Conservation (phyloP, 202 grass and related monocot genomes). For the Setaria italica region DNA sequence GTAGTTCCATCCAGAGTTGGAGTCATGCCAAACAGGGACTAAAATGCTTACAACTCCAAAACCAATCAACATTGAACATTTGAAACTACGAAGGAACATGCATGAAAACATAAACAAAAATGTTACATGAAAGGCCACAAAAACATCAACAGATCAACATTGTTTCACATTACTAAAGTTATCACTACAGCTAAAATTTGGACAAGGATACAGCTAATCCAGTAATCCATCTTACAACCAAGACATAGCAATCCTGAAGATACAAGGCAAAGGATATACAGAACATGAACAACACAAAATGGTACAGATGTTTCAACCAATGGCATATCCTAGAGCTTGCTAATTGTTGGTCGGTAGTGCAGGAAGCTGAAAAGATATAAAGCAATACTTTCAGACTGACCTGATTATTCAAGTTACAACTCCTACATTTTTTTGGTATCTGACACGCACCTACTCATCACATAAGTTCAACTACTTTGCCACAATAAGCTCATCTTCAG, state of each 20-base stretch:
- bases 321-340: constrained; percentile 25
- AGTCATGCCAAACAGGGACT: no score
- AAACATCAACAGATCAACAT: neutral
- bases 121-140: neutral
- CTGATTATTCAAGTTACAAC: constrained; percentile 36
- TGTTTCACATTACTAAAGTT: constrained; percentile 4
- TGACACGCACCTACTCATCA: neutral
- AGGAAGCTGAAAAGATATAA: neutral
- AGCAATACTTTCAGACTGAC: neutral
- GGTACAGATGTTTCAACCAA: constrained; percentile 39
- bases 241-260: constrained; percentile 19
- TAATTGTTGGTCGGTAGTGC: neutral
- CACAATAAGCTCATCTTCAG: constrained; percentile 81
- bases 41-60: neutral
- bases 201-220: neutral
- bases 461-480: constrained; percentile 52
- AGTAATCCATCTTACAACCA: constrained; percentile 16
- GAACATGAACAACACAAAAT: neutral
- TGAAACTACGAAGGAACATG: neutral
- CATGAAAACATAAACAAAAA: neutral
- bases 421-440: neutral
- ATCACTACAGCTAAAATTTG: neutral
- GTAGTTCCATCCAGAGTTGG: no score
- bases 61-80: neutral
- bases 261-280: constrained; percentile 46